Evolutionary conservation across 2,329 filamentous ascomycete species (phyloP).

Genomic region (Colletotrichum salicis): DNA sequence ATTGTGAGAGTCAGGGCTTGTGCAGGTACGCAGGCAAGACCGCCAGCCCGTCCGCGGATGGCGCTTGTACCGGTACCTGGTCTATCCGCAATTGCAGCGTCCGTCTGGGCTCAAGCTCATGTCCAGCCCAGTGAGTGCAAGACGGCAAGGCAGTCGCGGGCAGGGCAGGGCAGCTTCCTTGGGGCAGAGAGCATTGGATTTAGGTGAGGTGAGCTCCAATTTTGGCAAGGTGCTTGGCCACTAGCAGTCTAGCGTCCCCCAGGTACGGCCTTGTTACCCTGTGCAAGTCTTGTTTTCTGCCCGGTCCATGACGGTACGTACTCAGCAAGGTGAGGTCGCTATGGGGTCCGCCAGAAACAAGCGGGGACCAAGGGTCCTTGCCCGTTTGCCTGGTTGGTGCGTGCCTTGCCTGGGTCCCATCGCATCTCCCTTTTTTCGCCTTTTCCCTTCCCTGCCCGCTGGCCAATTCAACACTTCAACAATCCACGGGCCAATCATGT

Average conservation of each 20-base stretch:
- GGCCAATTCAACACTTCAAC: constrained; percentile 42
- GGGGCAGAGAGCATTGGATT: not conserved
- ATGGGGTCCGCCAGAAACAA: constrained; percentile 26
- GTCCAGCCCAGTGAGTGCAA: not conserved
- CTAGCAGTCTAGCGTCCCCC: not conserved
- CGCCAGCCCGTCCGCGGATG: constrained; percentile 7
- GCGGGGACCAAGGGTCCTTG: constrained; percentile 31
- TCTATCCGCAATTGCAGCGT: not conserved
- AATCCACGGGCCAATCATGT: constrained; percentile 37
- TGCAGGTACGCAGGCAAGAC: constrained; percentile 24
- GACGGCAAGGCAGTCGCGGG: not conserved
- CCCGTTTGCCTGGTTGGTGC: constrained; percentile 7
- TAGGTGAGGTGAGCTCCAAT: not conserved
- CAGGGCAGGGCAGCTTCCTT: not conserved
- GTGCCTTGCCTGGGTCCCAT: constrained; percentile 21
- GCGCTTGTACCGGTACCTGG: constrained; percentile 23
- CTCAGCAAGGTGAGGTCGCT: not conserved
- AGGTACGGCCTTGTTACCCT: not conserved
- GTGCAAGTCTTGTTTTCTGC: not conserved
- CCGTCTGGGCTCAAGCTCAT: not conserved
- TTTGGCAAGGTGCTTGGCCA: not conserved
- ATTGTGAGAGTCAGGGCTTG: constrained; percentile 18
- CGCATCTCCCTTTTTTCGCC: constrained; percentile 17
- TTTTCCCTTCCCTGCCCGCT: constrained; percentile 31
- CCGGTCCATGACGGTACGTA: not conserved